These are phyloP conservation scores for Chlorella sp. DNA, from an alignment of 139 green algal species.

Conservation along the genomic window DNA sequence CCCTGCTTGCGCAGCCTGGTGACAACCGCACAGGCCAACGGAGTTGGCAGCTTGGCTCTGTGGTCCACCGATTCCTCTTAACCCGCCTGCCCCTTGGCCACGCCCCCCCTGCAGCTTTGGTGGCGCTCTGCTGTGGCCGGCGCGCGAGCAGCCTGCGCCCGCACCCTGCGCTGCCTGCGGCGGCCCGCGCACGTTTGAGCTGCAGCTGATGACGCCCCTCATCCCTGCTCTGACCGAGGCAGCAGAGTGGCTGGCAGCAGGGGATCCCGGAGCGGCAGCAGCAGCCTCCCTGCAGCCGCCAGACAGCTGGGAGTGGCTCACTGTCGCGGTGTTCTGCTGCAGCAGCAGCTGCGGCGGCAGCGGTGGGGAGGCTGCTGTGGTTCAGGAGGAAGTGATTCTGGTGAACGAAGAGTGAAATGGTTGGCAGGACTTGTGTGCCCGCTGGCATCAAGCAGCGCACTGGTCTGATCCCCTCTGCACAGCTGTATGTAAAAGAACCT, in stretches of 20 bases:
- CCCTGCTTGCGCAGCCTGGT: no score
- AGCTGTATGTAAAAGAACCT: no score
- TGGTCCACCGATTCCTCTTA: no score
- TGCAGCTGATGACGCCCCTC: slow-evolving; percentile 73
- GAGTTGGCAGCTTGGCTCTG: no score
- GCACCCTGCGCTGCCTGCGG: slow-evolving; percentile 52
- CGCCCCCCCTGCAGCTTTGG: slow-evolving; percentile 37
- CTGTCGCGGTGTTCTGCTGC: slow-evolving; percentile 66
- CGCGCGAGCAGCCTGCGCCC: background rate
- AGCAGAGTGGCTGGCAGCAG: slow-evolving; percentile 42
- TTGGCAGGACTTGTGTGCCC: no score
- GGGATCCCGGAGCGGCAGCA: background rate
- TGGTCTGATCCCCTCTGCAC: no score
- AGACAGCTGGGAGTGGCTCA: slow-evolving; percentile 68
- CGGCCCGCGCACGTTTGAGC: slow-evolving; percentile 54
- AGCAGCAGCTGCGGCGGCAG: slow-evolving; percentile 2
- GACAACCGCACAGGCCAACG: no score
- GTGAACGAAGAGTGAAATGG: slow-evolving; percentile 49
- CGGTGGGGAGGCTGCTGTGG: background rate
- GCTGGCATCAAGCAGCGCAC: no score
- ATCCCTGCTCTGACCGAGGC: slow-evolving; percentile 67
- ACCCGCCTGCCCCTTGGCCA: background rate
- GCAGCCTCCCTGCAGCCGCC: slow-evolving; percentile 38
- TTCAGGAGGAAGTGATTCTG: slow-evolving; percentile 53
- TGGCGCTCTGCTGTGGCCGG: slow-evolving; percentile 51